Conservation (phyloP, 2,329 filamentous ascomycete species). For the Ophiostoma australiae region DNA sequence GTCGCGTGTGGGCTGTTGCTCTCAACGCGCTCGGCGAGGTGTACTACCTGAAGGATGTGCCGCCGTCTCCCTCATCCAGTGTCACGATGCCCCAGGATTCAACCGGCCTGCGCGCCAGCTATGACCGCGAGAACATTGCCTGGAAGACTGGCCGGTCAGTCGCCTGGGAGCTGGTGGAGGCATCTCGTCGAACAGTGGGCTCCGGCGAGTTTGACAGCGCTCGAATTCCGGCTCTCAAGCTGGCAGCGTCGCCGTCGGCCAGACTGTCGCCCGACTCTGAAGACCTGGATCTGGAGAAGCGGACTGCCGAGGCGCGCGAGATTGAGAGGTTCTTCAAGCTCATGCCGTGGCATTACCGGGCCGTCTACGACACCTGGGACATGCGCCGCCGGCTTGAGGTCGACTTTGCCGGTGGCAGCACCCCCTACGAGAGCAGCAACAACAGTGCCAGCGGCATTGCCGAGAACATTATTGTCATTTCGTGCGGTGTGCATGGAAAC, state of each 20-base stretch:
- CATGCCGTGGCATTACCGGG: conserved; percentile 72
- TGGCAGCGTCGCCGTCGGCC: conserved; percentile 65
- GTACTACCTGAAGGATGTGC: conserved; percentile 73
- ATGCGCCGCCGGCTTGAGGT: conserved; percentile 83
- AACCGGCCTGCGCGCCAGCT: not conserved
- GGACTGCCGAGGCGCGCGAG: conserved; percentile 71
- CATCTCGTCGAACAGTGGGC: conserved; percentile 65
- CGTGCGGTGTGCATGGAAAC: conserved; percentile 49
- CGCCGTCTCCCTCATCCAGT: conserved; percentile 42
- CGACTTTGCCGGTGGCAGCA: conserved; percentile 72
- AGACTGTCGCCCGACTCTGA: conserved; percentile 70
- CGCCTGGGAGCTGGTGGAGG: conserved; percentile 75
- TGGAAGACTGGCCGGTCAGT: conserved; percentile 77
- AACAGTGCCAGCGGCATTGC: conserved; percentile 56
- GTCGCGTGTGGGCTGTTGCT: conserved; percentile 84
- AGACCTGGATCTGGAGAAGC: conserved; percentile 64
- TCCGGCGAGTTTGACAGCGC: conserved; percentile 66
- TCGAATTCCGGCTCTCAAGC: conserved; percentile 54
- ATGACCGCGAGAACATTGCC: conserved; percentile 52
- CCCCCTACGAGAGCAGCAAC: conserved; percentile 41
- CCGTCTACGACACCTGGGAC: conserved; percentile 79
- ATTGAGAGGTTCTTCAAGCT: conserved; percentile 71
- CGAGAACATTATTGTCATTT: conserved; percentile 70
- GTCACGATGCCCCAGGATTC: not conserved
- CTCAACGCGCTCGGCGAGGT: conserved; percentile 90